These are phyloP conservation scores for Gossypium trilobum DNA, from an alignment of 441 rosid species.

Conservation along the genomic window DNA sequence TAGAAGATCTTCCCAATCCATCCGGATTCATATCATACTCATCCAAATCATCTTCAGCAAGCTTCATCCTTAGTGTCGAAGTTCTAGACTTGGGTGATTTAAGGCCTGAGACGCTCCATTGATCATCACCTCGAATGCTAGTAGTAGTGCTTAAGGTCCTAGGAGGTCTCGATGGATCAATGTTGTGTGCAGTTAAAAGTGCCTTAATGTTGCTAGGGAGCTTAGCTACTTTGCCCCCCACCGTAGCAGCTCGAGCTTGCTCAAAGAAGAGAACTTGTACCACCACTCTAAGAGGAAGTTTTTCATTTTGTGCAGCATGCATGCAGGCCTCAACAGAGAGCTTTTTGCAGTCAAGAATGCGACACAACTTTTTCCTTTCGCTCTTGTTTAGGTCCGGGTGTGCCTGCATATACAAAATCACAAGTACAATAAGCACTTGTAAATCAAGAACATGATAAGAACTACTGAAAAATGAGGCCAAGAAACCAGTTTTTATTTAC, in stretches of 20 bases:
- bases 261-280: conserved; percentile 71
- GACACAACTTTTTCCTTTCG: conserved; percentile 53
- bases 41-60: conserved; percentile 67
- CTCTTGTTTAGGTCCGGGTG: conserved; percentile 53
- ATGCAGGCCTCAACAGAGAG: conserved; percentile 65
- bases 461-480: neutral
- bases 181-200: conserved; percentile 55
- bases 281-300: conserved; percentile 58
- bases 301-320: conserved; percentile 69
- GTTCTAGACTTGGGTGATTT: conserved; percentile 63
- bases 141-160: conserved; percentile 55
- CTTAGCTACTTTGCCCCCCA: conserved; percentile 57
- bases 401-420: conserved; percentile 27
- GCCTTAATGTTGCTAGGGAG: conserved; percentile 85
- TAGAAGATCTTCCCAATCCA: conserved; percentile 48
- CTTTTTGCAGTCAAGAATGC: conserved; percentile 58
- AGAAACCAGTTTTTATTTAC: conserved; percentile 28
- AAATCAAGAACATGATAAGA: neutral
- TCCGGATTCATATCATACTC: conserved; percentile 45
- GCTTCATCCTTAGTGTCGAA: conserved; percentile 71
- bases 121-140: conserved; percentile 63
- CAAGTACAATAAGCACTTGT: neutral
- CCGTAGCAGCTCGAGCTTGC: conserved; percentile 66
- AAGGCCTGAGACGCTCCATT: conserved; percentile 87
- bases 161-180: conserved; percentile 63